Percentiles rank a stretch among this genome's conserved stretches.
Evolutionary conservation across 371 early-diverging fungal genomes (phyloP).

Genomic region (Mitosporidium daphniae): DNA sequence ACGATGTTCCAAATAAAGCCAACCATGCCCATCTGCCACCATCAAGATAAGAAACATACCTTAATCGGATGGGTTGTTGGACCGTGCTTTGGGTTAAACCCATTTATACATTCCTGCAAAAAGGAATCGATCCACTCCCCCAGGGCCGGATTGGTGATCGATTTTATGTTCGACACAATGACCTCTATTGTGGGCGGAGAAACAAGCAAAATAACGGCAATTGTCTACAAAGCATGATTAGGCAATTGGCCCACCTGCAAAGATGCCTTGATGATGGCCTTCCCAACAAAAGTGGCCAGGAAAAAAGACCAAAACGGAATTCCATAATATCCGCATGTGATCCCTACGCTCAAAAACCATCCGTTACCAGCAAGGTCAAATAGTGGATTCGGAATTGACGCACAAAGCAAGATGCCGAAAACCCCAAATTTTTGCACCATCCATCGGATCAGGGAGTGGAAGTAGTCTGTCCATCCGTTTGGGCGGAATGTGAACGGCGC

Average conservation of each 20-base stretch:
- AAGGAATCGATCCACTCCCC: conserved; percentile 11
- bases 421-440: conserved; percentile 32
- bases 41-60: background rate
- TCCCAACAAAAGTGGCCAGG: conserved; percentile 57
- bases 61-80: conserved; percentile 5
- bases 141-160: no score
- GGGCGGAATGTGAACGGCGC: conserved; percentile 10
- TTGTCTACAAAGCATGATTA: conserved; percentile 3
- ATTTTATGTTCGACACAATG: no score
- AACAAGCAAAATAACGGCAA: conserved; percentile 14
- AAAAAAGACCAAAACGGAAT: conserved; percentile 59
- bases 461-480: conserved; percentile 13
- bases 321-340: conserved; percentile 46
- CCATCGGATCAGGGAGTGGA: conserved; percentile 17
- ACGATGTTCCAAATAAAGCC: background rate
- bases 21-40: background rate
- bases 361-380: conserved; percentile 69
- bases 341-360: no score
- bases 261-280: conserved; percentile 38
- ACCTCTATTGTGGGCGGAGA: conserved; percentile 19
- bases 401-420: conserved; percentile 43
- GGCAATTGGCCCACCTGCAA: conserved; percentile 15
- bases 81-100: conserved; percentile 11
- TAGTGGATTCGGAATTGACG: conserved; percentile 67
- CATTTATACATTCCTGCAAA: conserved; percentile 11